A percentile compares a stretch with the other conserved stretches of the same genome.
These are phyloP conservation scores for Boechera divaricarpa DNA, from an alignment of 345 rosid genomes.

Conservation along the genomic window DNA sequence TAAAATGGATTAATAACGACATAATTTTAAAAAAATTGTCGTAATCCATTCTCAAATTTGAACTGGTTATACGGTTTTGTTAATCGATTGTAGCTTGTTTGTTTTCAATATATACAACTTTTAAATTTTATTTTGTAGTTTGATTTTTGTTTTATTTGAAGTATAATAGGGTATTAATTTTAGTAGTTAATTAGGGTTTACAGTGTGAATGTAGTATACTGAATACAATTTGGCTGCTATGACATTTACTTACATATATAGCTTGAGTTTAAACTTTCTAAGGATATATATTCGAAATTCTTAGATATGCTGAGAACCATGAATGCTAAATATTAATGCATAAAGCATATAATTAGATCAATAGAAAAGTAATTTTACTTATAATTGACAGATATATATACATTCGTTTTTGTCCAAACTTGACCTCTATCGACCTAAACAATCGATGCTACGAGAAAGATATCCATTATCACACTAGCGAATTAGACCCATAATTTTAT, in stretches of 20 bases:
- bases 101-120: not conserved
- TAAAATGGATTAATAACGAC: not conserved
- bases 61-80: not conserved
- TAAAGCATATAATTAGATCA: not conserved
- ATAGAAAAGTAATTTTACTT: not conserved
- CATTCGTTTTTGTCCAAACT: not conserved
- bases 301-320: not conserved
- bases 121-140: not conserved
- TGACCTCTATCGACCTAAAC: slow-evolving; percentile 19
- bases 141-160: not conserved
- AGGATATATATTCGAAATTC: not conserved
- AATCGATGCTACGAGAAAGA: slow-evolving; percentile 10
- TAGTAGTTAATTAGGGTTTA: not conserved
- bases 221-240: not conserved
- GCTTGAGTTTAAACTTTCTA: not conserved
- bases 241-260: not conserved
- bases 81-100: not conserved
- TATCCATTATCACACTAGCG: slow-evolving; percentile 12
- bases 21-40: no score
- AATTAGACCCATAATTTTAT: slow-evolving; percentile 8
- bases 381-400: slow-evolving; percentile 12
- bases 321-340: slow-evolving; percentile 5
- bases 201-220: not conserved
- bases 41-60: not conserved
- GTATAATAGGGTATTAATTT: not conserved